A percentile compares a stretch with the other conserved stretches of the same genome.
phyloP scores from a whole-genome alignment of 2,329 filamentous ascomycete species.

The Keithomyces neogunnii region DNA sequence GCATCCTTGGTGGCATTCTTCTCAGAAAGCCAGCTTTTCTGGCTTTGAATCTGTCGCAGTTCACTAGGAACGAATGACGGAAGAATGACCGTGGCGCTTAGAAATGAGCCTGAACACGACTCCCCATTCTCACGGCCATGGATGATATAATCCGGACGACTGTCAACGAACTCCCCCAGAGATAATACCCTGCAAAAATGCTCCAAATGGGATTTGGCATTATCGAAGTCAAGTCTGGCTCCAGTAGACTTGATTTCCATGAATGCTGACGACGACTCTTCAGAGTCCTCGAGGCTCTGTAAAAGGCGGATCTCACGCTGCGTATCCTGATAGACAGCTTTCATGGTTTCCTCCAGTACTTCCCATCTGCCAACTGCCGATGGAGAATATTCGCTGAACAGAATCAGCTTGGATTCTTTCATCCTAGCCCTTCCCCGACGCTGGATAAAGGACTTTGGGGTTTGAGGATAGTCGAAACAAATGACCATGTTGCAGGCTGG shows the following conservation, averaged over 20 bases:
- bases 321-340: slow-evolving; percentile 57
- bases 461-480: slow-evolving; percentile 43
- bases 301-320: slow-evolving; percentile 39
- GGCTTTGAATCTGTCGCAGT: slow-evolving; percentile 18
- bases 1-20: slow-evolving; percentile 70
- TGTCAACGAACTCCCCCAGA: slow-evolving; percentile 50
- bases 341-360: slow-evolving; percentile 65
- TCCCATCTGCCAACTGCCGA: slow-evolving; percentile 45
- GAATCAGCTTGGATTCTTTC: slow-evolving; percentile 39
- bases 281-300: slow-evolving; percentile 37
- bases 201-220: slow-evolving; percentile 66
- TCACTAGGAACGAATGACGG: slow-evolving; percentile 57
- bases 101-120: slow-evolving; percentile 13
- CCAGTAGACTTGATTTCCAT: slow-evolving; percentile 36
- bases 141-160: slow-evolving; percentile 59
- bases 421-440: slow-evolving; percentile 45
- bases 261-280: slow-evolving; percentile 13
- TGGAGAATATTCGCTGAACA: slow-evolving; percentile 30
- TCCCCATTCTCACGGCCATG: slow-evolving; percentile 22
- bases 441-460: slow-evolving; percentile 51
- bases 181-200: slow-evolving; percentile 68
- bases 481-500: slow-evolving; percentile 55
- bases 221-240: slow-evolving; percentile 63
- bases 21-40: slow-evolving; percentile 57
- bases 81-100: slow-evolving; percentile 57